Evolutionary conservation across 2,329 filamentous ascomycete species (phyloP), one percentile per base, ranked within the genome.

Genomic region (Malbranchea zuffiana): DNA sequence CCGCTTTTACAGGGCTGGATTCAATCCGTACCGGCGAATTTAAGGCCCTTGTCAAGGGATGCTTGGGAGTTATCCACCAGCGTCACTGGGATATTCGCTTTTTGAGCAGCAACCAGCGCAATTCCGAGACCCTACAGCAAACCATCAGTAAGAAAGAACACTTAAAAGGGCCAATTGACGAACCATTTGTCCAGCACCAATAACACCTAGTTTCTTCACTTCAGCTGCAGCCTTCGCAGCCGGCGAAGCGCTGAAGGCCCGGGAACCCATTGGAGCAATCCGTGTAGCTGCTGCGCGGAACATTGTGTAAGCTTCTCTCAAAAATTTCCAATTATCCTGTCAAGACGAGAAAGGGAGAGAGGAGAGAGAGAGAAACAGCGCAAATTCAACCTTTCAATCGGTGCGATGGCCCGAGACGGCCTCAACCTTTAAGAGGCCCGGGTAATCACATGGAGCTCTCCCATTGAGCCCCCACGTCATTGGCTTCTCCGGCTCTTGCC

Each of bases 111-210:
- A 31, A 98, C 88, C 11, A 98, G 75, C 34, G 90, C 90, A 59
- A 98, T 98, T 42, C 90, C 90, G 29, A 98, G 68, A 42, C 90
- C 90, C 88, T 96, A 50, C 28, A 30, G 33, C 50, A 44, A 56
- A 55, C 55, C 26, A 50, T 47, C 39, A 50, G 36, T 19, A 15
- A 11, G 8, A n/a, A 12, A 20, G 10, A 29, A 21, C 17, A 15
- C 5, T 6, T 17, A 35, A 24, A 3, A 6, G 7, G 18, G n/a
- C 8, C n/a, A 19, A 21, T 17, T 32, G 5, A 27, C 23, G 32
- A n/a, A 93, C 87, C 87, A 96, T 95, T 60, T 96, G 90, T 18
- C 90, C 90, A 36, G 88, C 87, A 47, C 90, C 90, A 54, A 98
- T 72, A 33, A 98, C 88, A 54, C 88, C 90, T 27, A 98, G 66